phyloP scores from a whole-genome alignment of 2,329 filamentous ascomycete genomes.

The Curvularia sp. region DNA sequence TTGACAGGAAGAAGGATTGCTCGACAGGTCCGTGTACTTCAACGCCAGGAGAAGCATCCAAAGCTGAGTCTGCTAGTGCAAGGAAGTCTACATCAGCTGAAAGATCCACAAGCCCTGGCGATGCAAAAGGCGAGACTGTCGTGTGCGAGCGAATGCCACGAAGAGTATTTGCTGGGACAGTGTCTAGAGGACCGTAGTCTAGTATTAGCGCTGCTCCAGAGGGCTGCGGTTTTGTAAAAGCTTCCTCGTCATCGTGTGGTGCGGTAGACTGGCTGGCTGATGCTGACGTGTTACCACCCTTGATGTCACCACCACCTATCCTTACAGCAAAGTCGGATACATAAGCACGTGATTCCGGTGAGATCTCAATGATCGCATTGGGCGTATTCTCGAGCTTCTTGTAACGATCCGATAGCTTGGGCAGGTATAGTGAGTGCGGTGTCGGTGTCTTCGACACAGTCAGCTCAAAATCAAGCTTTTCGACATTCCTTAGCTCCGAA shows the following conservation, averaged over 20 bases:
- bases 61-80: constrained; percentile 81
- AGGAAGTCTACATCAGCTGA: constrained; percentile 94
- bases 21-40: constrained; percentile 93
- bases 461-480: constrained; percentile 82
- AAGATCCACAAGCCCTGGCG: constrained; percentile 84
- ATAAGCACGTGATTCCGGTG: constrained; percentile 83
- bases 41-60: constrained; percentile 75
- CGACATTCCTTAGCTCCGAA: constrained; percentile 25
- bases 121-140: constrained; percentile 77
- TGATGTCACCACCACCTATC: constrained; percentile 72
- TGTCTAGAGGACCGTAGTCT: constrained; percentile 85
- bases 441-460: constrained; percentile 77
- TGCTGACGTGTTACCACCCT: constrained; percentile 18
- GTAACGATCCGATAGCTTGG: constrained; percentile 81
- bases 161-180: constrained; percentile 85
- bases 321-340: constrained; percentile 80
- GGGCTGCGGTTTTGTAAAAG: constrained; percentile 64
- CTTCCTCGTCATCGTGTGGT: constrained; percentile 13
- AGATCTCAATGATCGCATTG: constrained; percentile 83
- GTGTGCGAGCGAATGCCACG: constrained; percentile 84
- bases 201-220: constrained; percentile 92
- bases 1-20: constrained; percentile 78
- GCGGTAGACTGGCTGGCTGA: constrained; percentile 52
- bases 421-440: constrained; percentile 83
- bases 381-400: constrained; percentile 71